Evolutionary conservation across 2,329 filamentous ascomycete genomes (phyloP), one percentile per base, ranked within the genome.

Genomic region (Aspergillus neotritici): DNA sequence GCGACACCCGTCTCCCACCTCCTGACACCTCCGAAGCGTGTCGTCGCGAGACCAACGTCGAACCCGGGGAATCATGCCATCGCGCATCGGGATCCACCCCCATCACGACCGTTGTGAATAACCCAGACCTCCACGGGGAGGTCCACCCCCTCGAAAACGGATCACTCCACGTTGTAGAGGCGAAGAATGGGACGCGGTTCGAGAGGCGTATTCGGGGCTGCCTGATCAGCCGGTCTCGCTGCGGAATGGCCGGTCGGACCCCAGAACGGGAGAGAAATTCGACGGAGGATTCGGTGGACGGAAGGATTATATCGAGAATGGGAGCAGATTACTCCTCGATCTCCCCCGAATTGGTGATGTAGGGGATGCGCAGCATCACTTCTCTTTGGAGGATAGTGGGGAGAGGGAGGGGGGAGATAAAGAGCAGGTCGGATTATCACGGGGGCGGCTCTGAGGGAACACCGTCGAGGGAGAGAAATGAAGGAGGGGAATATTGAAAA

Each of bases 51-150:
- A 37, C 11, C 29, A 35, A 30, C 40, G 49, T 41, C 33, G 46
- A 28, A 30, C 31, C 34, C 41, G 43, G 35, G 40, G 21, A 42
- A 44, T 52, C 44, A 38, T 49, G 40, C 43, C 53, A 49, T 48
- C 43, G 47, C 54, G 54, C 48, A 43, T 56, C 53, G 50, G 49
- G 45, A 44, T 55, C 49, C 43, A 54, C 48, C 54, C 48, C 54
- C 64, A 67, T 67, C 46, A 49, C 57, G 54, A 55, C 51, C 50
- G 47, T 52, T 45, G 48, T 44, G 49, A 54, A 49, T 54, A 51
- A 55, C 47, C 51, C 58, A 58, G 63, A 66, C 64, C 64, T 64
- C 63, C 62, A 59, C 40, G 59, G 59, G 61, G 64, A 67, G 64
- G 63, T 64, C 64, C 66, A 60, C 61, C 63, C 63, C 64, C 62